Evolutionary conservation across 2,329 filamentous ascomycete species (phyloP).

Genomic region (Fusarium graminum): DNA sequence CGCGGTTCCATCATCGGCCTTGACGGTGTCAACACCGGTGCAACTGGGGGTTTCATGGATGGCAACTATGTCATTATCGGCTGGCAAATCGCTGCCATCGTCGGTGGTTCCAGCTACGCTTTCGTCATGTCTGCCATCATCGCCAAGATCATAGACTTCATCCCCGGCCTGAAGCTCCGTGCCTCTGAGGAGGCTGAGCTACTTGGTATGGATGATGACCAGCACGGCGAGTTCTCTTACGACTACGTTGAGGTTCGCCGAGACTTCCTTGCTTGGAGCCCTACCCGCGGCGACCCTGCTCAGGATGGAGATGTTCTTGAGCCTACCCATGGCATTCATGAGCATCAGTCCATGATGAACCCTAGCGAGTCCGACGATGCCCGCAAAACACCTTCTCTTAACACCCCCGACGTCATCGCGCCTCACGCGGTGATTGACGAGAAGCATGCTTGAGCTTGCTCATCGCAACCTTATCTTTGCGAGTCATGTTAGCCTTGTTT

Average conservation of each 20-base stretch:
- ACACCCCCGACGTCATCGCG: constrained; percentile 22
- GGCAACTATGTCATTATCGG: constrained; percentile 81
- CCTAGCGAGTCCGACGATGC: constrained; percentile 49
- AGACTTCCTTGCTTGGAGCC: constrained; percentile 90
- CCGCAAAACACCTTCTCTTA: constrained; percentile 45
- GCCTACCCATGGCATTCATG: constrained; percentile 79
- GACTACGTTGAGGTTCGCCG: constrained; percentile 91
- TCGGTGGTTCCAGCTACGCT: constrained; percentile 74
- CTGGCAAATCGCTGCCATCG: constrained; percentile 83
- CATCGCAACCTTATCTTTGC: constrained; percentile 15
- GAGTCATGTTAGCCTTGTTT: constrained; percentile 40
- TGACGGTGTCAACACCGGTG: constrained; percentile 79
- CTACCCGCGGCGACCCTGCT: constrained; percentile 75
- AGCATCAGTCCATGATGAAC: constrained; percentile 66
- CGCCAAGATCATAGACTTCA: constrained; percentile 79
- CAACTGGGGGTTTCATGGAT: constrained; percentile 78
- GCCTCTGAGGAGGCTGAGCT: constrained; percentile 86
- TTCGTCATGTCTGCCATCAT: constrained; percentile 81
- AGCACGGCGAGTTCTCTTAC: constrained; percentile 91
- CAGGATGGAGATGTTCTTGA: constrained; percentile 68
- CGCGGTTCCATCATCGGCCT: constrained; percentile 78
- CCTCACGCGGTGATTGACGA: constrained; percentile 30
- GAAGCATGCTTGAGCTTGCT: constrained; percentile 29
- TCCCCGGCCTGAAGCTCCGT: constrained; percentile 83
- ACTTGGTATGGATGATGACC: constrained; percentile 89